Percentiles rank a stretch among this genome's conserved stretches.
phyloP scores from a whole-genome alignment of 2,329 filamentous ascomycete species.

The Alternaria metachromatica region DNA sequence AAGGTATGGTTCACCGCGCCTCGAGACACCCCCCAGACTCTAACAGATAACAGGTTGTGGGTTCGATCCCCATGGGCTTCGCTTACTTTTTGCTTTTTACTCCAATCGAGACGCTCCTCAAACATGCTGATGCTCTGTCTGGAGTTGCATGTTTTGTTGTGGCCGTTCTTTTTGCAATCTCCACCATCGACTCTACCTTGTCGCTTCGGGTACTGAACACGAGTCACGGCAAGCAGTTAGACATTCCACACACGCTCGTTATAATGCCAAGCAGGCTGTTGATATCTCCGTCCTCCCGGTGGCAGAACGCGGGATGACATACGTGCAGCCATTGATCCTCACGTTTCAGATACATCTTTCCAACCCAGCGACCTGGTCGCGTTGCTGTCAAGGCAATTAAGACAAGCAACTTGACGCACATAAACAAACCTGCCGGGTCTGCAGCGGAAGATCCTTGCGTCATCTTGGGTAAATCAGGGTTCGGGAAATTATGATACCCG shows the following conservation, averaged over 20 bases:
- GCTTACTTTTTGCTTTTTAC: conserved; percentile 14
- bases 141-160: background rate
- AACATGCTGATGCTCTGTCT: background rate
- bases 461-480: background rate
- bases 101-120: background rate
- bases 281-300: background rate
- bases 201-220: background rate
- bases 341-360: conserved; percentile 8
- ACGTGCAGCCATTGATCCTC: background rate
- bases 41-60: background rate
- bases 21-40: background rate
- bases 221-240: background rate
- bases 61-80: conserved; percentile 20
- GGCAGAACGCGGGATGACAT: background rate
- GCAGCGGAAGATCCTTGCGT: conserved; percentile 1
- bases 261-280: background rate
- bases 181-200: background rate
- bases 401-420: background rate
- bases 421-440: background rate
- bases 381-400: background rate
- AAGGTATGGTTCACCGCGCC: conserved; percentile 15
- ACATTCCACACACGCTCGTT: background rate
- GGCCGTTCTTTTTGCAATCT: background rate
- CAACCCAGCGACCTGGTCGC: conserved; percentile 1
- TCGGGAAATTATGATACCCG: conserved; percentile 9